These are phyloP conservation scores for Basidiobolus meristosporus DNA, from an alignment of 371 early-diverging fungal species.

Conservation along the genomic window DNA sequence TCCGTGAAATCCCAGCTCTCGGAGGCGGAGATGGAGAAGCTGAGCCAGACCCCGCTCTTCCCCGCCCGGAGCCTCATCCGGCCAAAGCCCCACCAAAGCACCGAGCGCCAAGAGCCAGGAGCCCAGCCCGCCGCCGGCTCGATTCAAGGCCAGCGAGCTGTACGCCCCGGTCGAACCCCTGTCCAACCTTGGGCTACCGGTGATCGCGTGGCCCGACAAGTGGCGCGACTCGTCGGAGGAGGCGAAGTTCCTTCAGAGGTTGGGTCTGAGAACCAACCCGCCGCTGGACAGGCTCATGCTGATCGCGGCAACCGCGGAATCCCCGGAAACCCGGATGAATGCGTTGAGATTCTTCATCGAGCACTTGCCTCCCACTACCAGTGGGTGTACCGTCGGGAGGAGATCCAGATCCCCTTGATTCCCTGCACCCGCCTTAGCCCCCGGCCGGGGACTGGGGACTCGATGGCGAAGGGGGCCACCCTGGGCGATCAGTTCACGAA, in stretches of 20 bases:
- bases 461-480: no score
- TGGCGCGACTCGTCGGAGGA: conserved; percentile 42
- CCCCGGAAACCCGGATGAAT: conserved; percentile 13
- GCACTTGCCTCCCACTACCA: conserved; percentile 32
- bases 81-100: no score
- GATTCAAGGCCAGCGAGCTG: no score
- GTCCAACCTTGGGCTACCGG: conserved; percentile 33
- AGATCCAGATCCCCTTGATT: conserved; percentile 30
- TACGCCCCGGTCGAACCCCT: conserved; percentile 47
- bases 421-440: conserved; percentile 35
- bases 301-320: conserved; percentile 20
- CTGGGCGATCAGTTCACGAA: no score
- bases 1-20: conserved; percentile 42
- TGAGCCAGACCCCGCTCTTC: conserved; percentile 51
- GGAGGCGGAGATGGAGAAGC: conserved; percentile 29
- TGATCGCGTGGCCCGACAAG: conserved; percentile 57
- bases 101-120: no score
- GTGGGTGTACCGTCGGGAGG: conserved; percentile 15
- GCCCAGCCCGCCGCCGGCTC: no score
- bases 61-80: no score
- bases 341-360: conserved; percentile 57
- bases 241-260: conserved; percentile 15
- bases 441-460: no score
- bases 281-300: conserved; percentile 26
- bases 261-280: conserved; percentile 40